These are phyloP conservation scores for Musa schizocarpa DNA, from an alignment of 176 grass and related monocot species.

Conservation along the genomic window DNA sequence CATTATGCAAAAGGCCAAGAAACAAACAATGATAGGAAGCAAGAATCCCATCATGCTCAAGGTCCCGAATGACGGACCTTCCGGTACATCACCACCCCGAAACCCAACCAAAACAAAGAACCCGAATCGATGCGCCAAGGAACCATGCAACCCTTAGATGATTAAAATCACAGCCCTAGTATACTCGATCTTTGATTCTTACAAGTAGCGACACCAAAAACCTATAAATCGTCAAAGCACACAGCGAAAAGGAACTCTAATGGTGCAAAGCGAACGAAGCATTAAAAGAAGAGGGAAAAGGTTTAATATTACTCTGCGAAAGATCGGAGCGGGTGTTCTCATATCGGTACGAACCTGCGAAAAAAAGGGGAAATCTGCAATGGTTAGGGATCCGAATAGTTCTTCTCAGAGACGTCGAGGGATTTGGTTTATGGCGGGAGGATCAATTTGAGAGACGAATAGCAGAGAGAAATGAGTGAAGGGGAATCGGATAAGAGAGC, in stretches of 20 bases:
- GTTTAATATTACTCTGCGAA: neutral
- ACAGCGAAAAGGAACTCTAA: neutral
- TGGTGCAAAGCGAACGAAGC: neutral
- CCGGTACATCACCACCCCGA: neutral
- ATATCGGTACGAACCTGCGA: neutral
- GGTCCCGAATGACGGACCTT: too few species aligned
- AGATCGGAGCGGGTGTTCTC: neutral
- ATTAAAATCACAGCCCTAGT: neutral
- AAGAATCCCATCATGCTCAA: too few species aligned
- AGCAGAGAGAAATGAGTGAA: neutral
- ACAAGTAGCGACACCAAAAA: neutral
- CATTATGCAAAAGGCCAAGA: too few species aligned
- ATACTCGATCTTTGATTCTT: neutral
- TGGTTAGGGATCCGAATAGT: neutral
- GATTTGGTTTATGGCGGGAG: neutral
- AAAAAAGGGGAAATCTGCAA: neutral
- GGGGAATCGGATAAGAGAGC: slow-evolving; percentile 1
- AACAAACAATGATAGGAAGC: too few species aligned
- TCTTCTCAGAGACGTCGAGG: neutral
- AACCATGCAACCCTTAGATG: neutral
- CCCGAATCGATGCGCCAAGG: too few species aligned
- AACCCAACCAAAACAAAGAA: neutral
- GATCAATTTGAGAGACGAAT: neutral
- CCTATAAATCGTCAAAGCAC: neutral
- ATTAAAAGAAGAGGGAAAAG: neutral